Conservation (phyloP, 768 basidiomycete genomes). For the Serendipita indica region DNA sequence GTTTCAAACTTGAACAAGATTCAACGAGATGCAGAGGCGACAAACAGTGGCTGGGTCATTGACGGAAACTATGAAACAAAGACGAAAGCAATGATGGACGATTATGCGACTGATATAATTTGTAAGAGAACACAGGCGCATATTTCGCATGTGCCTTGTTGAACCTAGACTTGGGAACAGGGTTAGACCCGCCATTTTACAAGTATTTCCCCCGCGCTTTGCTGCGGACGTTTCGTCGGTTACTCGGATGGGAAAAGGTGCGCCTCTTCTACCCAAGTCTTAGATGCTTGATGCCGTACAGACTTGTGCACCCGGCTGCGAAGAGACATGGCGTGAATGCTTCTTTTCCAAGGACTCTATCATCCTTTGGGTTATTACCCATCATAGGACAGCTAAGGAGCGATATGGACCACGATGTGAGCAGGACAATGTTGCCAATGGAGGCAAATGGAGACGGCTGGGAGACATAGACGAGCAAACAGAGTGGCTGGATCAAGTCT, state of each 20-base stretch:
- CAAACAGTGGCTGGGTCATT: background rate
- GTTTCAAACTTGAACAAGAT: background rate
- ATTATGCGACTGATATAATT: background rate
- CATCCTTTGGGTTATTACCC: background rate
- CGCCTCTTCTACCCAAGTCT: background rate
- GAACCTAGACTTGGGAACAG: background rate
- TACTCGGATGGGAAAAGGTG: background rate
- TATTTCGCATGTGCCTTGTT: background rate
- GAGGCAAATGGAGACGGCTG: background rate
- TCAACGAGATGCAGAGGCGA: background rate
- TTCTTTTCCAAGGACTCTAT: constrained; percentile 3
- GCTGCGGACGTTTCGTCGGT: background rate
- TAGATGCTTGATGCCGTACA: too few species aligned
- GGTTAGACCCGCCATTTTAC: constrained; percentile 4
- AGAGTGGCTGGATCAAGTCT: background rate
- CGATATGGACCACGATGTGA: background rate
- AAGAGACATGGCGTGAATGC: background rate
- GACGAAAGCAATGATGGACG: background rate
- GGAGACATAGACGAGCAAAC: background rate
- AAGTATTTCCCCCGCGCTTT: background rate
- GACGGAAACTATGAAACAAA: constrained; percentile 8
- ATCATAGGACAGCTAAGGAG: background rate
- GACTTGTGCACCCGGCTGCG: background rate
- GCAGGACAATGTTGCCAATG: background rate
- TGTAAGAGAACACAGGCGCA: background rate